Conservation (phyloP, 2,329 filamentous ascomycete genomes). For the Colletotrichum sp. region DNA sequence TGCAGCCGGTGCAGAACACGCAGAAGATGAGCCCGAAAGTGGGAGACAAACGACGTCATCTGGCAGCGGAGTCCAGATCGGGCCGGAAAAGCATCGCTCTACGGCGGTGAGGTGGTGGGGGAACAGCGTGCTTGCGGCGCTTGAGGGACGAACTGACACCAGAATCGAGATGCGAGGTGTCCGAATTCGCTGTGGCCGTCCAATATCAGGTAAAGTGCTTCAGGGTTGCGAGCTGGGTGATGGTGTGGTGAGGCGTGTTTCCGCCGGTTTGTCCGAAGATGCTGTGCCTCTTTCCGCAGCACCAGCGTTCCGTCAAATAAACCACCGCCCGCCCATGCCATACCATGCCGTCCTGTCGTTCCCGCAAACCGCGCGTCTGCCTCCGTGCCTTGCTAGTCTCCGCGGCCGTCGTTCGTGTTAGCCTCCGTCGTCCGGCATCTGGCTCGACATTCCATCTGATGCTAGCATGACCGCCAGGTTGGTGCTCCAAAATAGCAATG, state of each 20-base stretch:
- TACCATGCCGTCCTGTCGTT: not conserved
- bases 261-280: not conserved
- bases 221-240: not conserved
- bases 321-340: not conserved
- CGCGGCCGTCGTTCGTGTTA: not conserved
- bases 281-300: not conserved
- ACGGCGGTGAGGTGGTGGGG: not conserved
- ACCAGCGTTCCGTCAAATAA: not conserved
- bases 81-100: not conserved
- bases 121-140: not conserved
- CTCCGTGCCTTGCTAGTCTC: not conserved
- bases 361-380: not conserved
- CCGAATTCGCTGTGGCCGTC: not conserved
- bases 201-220: not conserved
- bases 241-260: not conserved
- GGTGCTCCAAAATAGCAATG: not conserved
- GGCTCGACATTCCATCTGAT: conserved; percentile 7
- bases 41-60: conserved; percentile 15
- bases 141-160: not conserved
- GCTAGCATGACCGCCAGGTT: not conserved
- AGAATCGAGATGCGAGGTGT: not conserved
- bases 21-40: not conserved
- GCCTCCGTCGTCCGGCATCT: not conserved
- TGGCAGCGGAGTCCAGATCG: not conserved
- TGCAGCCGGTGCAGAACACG: not conserved